A percentile compares a stretch with the other conserved stretches of the same genome.
Conservation (phyloP, 495 filamentous ascomycete species). For the Penicillium maclennaniae region DNA sequence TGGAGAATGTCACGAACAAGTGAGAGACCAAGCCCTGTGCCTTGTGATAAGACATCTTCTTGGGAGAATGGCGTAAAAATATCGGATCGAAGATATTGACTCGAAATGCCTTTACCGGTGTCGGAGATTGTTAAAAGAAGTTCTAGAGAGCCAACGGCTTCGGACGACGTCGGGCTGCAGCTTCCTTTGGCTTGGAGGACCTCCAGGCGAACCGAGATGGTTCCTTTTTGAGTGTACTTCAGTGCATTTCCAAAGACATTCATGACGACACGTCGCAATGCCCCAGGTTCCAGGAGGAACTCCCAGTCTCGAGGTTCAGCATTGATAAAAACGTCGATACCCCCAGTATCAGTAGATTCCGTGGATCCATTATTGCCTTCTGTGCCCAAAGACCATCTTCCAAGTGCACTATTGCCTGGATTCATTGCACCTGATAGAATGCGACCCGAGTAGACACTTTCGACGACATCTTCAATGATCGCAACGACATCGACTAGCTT, state of each 20-base stretch:
- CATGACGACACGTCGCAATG: slow-evolving; percentile 62
- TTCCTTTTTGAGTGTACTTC: slow-evolving; percentile 62
- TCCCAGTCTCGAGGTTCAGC: slow-evolving; percentile 43
- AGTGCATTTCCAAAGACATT: slow-evolving; percentile 71
- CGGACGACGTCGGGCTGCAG: no score
- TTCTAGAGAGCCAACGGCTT: slow-evolving; percentile 19
- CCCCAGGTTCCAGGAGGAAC: slow-evolving; percentile 58
- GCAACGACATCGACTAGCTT: slow-evolving; percentile 5
- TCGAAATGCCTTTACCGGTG: slow-evolving; percentile 44
- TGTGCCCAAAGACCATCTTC: background rate
- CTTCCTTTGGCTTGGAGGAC: slow-evolving; percentile 41
- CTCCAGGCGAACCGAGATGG: slow-evolving; percentile 52
- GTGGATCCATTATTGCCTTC: background rate
- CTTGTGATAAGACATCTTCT: slow-evolving; percentile 36
- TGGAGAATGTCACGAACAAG: slow-evolving; percentile 50
- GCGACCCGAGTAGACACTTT: slow-evolving; percentile 7
- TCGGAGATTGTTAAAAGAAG: slow-evolving; percentile 38
- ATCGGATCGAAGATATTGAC: slow-evolving; percentile 39
- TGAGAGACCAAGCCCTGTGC: slow-evolving; percentile 47
- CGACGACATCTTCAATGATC: slow-evolving; percentile 7
- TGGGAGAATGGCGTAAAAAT: slow-evolving; percentile 45
- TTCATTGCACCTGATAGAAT: background rate
- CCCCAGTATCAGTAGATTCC: slow-evolving; percentile 25
- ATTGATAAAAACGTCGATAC: slow-evolving; percentile 54
- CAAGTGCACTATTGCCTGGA: no score